A percentile compares a stretch with the other conserved stretches of the same genome.
phyloP scores from a whole-genome alignment of 352 stramenopile genomes.

The Pythium pyrilobum region DNA sequence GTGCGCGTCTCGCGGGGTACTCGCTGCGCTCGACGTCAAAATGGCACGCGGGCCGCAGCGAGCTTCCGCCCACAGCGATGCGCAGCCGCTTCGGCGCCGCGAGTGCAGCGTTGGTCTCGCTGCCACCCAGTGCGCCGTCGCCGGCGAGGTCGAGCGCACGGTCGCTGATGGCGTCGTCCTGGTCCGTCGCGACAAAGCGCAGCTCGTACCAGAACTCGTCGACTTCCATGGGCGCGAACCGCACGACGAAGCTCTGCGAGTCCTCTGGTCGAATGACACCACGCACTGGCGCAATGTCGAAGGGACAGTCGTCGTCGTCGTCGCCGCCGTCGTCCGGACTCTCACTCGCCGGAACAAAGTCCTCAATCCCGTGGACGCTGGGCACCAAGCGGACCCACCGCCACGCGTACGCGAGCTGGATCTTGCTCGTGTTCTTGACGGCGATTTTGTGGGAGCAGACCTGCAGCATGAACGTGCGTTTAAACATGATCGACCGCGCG shows the following conservation, averaged over 20 bases:
- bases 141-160: neutral
- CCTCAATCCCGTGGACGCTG: neutral
- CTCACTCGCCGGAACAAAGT: conserved; percentile 6
- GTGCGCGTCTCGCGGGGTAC: conserved; percentile 72
- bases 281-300: conserved; percentile 67
- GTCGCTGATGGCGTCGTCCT: neutral
- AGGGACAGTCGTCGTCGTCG: conserved; percentile 72
- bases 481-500: conserved; percentile 55
- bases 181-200: conserved; percentile 24
- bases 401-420: conserved; percentile 53
- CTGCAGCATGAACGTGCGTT: conserved; percentile 86
- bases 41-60: conserved; percentile 88
- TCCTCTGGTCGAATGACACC: conserved; percentile 55
- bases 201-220: conserved; percentile 81
- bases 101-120: too few species aligned
- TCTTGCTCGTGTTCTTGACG: conserved; percentile 71
- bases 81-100: too few species aligned
- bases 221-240: conserved; percentile 90
- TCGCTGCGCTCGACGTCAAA: conserved; percentile 90
- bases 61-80: conserved; percentile 66
- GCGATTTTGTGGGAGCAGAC: conserved; percentile 68
- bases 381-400: conserved; percentile 32
- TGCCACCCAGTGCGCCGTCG: too few species aligned
- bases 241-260: conserved; percentile 71
- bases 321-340: neutral